Evolutionary conservation across 495 filamentous ascomycete genomes (phyloP), one percentile per base, ranked within the genome.

Genomic region (Penicillium samsonianum): DNA sequence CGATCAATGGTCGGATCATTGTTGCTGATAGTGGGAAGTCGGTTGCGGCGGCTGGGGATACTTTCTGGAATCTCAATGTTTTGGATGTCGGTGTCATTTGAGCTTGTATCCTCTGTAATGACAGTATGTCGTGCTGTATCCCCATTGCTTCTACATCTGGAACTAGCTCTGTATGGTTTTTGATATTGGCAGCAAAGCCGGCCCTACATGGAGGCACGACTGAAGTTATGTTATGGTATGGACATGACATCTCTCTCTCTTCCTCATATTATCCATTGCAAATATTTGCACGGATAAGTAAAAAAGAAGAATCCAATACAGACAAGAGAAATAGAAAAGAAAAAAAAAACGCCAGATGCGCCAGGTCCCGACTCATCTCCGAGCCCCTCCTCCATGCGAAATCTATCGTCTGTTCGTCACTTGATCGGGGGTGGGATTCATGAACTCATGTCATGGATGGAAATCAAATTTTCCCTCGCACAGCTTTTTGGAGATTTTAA

Each of bases 341-440:
- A 54, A 60, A 63, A 61, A 40, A 28, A 61, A 69, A 69, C 67
- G 62, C 67, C 67, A 50, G 56, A 67, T 69, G 67, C 67, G 67
- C 67, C 67, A 67, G 59, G 60, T 65, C 64, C 67, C 67, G 67
- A 65, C 67, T 69, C 64, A 63, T 63, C 64, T 63, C 56, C 62
- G 65, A 67, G 67, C 59, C 53, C 53, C 60, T 65, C 55, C 59
- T 65, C 56, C 64, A 67, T 69, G 67, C 62, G 64, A 67, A 67
- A 61, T 69, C 67, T 67, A 67, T 69, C 64, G 58, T 60, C 61
- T 58, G 49, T 52, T 55, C 53, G 33, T 46, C 52, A 45, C 28
- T 45, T 62, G 56, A 69, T 65, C 57, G 61, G 62, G 65, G 58
- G 49, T 62, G 64, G 62, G 55, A 65, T 65, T 69, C 67, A 67